Evolutionary conservation across 2,329 filamentous ascomycete genomes (phyloP), one percentile per base, ranked within the genome.

Genomic region (Coniochaeta prunicola): DNA sequence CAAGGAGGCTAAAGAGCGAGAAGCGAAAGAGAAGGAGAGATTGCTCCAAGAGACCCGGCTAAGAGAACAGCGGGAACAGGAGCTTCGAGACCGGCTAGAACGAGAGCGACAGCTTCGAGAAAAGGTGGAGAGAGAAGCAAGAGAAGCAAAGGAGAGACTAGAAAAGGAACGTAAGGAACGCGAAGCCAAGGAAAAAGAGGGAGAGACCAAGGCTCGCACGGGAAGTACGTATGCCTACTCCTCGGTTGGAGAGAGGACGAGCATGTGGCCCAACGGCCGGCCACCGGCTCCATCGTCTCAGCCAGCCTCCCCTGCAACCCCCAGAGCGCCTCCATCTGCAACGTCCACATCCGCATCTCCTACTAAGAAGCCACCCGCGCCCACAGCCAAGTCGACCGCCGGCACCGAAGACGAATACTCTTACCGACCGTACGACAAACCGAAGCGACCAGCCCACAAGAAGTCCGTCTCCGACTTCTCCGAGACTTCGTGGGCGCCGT

Each of bases 401-500:
- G 83, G 79, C 62, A 83, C 83, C 21, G 83, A 88, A 56, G 85
- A 88, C 56, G 84, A 88, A 3, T 86, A 89, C 70, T 92, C 89
- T 1, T 92, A 85, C 72, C 85, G 89, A 56, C 89, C 90, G 0
- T 92, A 92, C 71, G 89, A 93, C 69, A 81, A 84, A 64, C 82
- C 87, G 2, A 85, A 81, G 67, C 78, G 78, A 57, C 78, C 66
- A 28, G 70, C 71, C 19, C 82, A 84, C 63, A 84, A 82, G 61
- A 83, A 83, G 59, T 88, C 88, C n/a, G 78, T 83, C 19, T 87
- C 88, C 30, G 89, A 89, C 0, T 77, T 88, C 66, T 96, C 92
- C 17, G 91, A 96, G 67, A 89, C 89, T 15, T 96, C 91, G 0
- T 97, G 93, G 73, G 89, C 91, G 2, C 83, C 90, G 1, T 96